Conservation (phyloP, 768 basidiomycete species). For the Pulveroboletus sp. region DNA sequence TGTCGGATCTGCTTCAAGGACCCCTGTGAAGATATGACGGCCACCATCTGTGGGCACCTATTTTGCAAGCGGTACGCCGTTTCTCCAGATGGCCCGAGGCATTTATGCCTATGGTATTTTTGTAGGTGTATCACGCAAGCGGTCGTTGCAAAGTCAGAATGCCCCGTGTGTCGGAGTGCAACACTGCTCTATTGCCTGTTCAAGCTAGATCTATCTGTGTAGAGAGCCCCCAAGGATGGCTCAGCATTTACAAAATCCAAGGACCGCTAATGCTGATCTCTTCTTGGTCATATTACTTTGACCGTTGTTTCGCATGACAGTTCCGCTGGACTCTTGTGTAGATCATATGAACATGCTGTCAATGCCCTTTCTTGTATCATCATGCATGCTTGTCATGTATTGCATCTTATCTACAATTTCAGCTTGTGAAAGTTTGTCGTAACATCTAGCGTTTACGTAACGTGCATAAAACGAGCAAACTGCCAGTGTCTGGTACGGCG, state of each 20-base stretch:
- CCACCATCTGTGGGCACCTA: conserved; percentile 61
- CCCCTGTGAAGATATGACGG: conserved; percentile 51
- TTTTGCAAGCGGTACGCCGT: conserved; percentile 52
- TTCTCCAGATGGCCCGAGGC: not conserved
- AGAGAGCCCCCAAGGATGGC: not conserved
- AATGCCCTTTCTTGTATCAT: not conserved
- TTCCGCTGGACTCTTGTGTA: no score
- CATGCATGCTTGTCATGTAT: not conserved
- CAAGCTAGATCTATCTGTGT: conserved; percentile 41
- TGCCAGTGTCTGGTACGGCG: no score
- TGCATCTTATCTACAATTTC: not conserved
- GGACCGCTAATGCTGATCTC: no score
- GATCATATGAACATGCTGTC: no score
- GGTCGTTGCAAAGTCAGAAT: conserved; percentile 43
- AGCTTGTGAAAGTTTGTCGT: not conserved
- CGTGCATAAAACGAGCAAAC: not conserved
- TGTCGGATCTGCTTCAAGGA: conserved; percentile 51
- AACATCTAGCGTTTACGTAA: no score
- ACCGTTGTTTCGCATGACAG: no score
- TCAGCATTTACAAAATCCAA: no score
- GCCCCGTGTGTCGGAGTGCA: conserved; percentile 51
- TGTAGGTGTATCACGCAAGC: conserved; percentile 53
- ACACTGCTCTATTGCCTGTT: conserved; percentile 56
- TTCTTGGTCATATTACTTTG: no score
- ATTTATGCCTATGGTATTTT: not conserved